Conservation (phyloP, 805 yeast genomes). For the Groenewaldozyma salmanticensis region DNA sequence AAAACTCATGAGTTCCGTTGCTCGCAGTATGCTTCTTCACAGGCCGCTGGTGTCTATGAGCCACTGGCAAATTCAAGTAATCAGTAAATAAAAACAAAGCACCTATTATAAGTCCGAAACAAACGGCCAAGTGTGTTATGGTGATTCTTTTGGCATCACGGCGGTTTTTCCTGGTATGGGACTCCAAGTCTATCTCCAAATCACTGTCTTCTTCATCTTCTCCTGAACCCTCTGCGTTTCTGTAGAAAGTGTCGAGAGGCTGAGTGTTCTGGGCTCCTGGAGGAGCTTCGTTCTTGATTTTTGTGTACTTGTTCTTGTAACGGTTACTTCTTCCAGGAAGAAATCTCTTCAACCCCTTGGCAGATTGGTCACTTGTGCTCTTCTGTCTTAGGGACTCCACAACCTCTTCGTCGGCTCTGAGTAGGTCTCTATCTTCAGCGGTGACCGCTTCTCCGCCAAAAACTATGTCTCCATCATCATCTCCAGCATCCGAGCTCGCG, state of each 20-base stretch:
- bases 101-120: too few species aligned
- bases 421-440: constrained; percentile 14
- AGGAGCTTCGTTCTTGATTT: neutral
- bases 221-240: too few species aligned
- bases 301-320: neutral
- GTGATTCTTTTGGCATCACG: constrained; percentile 7
- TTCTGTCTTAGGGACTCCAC: constrained; percentile 6
- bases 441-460: constrained; percentile 10
- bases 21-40: constrained; percentile 9
- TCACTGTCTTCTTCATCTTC: constrained; percentile 10
- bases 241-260: constrained; percentile 7
- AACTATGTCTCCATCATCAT: constrained; percentile 14
- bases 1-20: constrained; percentile 60
- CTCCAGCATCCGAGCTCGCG: constrained; percentile 8
- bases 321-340: neutral
- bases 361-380: neutral
- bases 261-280: constrained; percentile 2
- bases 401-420: constrained; percentile 15
- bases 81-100: constrained; percentile 10
- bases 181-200: constrained; percentile 17
- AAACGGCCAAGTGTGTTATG: constrained; percentile 8
- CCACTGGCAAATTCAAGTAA: neutral
- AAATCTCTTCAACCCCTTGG: neutral
- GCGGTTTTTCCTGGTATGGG: constrained; percentile 13
- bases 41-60: neutral